Conservation (phyloP, 2,329 filamentous ascomycete species). For the Mollisiaceae sp. region DNA sequence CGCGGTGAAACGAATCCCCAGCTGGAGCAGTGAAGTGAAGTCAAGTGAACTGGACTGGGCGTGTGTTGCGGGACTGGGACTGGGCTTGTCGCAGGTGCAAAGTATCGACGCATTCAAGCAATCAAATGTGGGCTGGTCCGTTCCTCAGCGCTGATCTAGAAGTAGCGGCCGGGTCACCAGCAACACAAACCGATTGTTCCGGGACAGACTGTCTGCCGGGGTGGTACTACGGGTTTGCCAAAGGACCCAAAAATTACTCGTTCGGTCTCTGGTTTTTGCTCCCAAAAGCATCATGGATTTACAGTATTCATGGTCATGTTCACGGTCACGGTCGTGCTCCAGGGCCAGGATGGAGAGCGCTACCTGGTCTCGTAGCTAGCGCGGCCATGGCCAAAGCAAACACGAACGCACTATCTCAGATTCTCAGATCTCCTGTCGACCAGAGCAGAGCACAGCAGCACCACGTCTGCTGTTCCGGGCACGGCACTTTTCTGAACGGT, state of each 20-base stretch:
- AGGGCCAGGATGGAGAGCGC: background rate
- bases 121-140: constrained; percentile 3
- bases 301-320: too few species aligned
- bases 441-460: background rate
- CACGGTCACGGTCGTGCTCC: background rate
- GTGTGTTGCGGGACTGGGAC: background rate
- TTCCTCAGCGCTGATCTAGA: background rate
- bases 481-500: background rate
- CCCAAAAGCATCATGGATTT: background rate
- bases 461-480: background rate
- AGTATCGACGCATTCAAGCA: constrained; percentile 6
- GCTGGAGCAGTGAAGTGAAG: background rate
- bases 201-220: background rate
- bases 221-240: background rate
- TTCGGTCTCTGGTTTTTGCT: background rate
- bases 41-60: background rate
- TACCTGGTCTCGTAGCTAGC: background rate
- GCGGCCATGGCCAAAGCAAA: constrained; percentile 2
- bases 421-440: constrained; percentile 7
- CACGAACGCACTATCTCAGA: background rate
- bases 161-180: background rate
- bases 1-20: constrained; percentile 6
- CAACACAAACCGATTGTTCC: constrained; percentile 6
- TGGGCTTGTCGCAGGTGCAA: background rate
- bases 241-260: constrained; percentile 5